These are phyloP conservation scores for Chrysoporthe austroafricana DNA, from an alignment of 2,329 filamentous ascomycete species.

Conservation along the genomic window DNA sequence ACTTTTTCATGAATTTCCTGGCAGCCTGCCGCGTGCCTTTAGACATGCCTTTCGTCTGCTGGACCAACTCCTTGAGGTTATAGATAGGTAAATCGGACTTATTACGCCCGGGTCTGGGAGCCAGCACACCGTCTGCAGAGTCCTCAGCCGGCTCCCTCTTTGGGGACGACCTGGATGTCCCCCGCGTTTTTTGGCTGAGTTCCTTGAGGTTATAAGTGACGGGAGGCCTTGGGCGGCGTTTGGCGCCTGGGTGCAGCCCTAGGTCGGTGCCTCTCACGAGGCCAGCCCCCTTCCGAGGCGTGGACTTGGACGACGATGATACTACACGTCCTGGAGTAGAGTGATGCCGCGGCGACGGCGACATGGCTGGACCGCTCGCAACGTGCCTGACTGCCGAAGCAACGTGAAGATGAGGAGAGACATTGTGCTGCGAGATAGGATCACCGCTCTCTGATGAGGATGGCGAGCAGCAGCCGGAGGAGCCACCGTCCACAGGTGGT, in stretches of 20 bases:
- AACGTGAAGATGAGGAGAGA: too few relatives aligned
- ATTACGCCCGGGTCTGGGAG: background rate
- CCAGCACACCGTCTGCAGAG: background rate
- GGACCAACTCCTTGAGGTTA: constrained; percentile 1
- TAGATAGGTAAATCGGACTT: background rate
- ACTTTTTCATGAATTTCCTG: background rate
- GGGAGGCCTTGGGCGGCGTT: background rate
- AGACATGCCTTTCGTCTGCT: background rate
- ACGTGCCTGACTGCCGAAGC: too few relatives aligned
- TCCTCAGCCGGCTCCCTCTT: background rate
- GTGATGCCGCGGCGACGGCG: background rate
- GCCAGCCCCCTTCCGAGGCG: background rate
- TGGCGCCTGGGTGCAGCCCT: background rate
- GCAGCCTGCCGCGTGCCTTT: background rate
- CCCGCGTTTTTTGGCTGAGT: constrained; percentile 1
- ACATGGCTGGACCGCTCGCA: background rate
- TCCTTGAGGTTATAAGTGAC: constrained; percentile 20
- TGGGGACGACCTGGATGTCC: background rate
- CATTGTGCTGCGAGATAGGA: background rate
- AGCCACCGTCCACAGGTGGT: background rate
- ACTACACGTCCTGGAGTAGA: background rate
- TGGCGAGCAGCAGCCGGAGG: background rate
- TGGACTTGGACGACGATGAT: background rate
- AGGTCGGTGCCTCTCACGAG: background rate
- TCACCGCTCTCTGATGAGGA: background rate